Base-by-base conservation (phyloP, 345 rosid species). In the Lumnitzera racemosa region DNA sequence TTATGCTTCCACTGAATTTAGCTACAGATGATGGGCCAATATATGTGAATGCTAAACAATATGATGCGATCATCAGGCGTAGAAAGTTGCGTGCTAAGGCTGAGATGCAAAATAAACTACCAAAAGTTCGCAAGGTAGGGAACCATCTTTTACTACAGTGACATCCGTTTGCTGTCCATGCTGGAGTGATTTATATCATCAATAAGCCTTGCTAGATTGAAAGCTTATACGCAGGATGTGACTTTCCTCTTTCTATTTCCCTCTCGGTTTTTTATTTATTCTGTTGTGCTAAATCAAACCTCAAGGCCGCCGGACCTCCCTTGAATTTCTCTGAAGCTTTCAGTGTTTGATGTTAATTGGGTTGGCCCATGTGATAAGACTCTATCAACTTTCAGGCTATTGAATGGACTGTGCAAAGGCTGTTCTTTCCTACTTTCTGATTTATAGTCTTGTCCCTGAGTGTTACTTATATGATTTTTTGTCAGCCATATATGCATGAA, bases 41-140 rank as follows among this genome's bases (percentile, higher is more conserved):
- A 66, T 90, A 73, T 66, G 99, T 94, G 24, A 94, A 94, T 72
- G 85, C 99, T 54, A 94, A 94, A 79, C 99, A 94, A 71, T 90
- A 94, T 69, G 87, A 90, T 74, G 99, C 86, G 57, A 94, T 94
- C 83, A 70, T 90, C 24, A 88, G 96, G 84, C 87, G 97, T 29
- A 74, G 97, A 46, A 76, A 84, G 64, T 86, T 87, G 13, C 99
- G 97, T 65, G 96, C 91, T 50, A 94, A 86, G 77, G 92, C 99
- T 58, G 85, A 78, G 20, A 64, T 86, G 24, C 70, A 76, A 78
- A 90, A 86, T 57, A 94, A 71, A 70, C 3, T 54, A 10, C 69
- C 67, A 49, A 76, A 61, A 61, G 54, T 58, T 56, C 90, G 96
- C 15, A 90, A 90, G 95, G 99, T 90, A 84, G 15, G 70, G 43